These are phyloP conservation scores for Diplodia corticola DNA, from an alignment of 2,329 filamentous ascomycete genomes.

Conservation along the genomic window DNA sequence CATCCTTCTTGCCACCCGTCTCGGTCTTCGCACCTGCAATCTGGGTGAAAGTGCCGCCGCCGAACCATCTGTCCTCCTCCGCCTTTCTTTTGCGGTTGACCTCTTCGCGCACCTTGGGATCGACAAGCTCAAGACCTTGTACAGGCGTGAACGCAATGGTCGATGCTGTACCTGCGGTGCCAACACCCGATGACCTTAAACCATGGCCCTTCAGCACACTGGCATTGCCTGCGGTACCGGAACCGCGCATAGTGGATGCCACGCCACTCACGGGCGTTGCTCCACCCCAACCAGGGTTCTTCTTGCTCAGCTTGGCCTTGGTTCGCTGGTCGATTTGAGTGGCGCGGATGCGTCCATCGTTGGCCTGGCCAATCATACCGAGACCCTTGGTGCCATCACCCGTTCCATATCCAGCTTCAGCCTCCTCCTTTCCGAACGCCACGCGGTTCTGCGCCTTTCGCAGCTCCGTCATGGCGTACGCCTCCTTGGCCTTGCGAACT, in stretches of 20 bases:
- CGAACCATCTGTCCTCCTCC: conserved; percentile 95
- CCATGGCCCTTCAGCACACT: conserved; percentile 75
- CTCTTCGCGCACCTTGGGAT: conserved; percentile 87
- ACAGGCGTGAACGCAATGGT: conserved; percentile 92
- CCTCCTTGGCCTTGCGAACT: conserved; percentile 93
- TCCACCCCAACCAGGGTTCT: conserved; percentile 92
- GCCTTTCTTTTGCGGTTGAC: conserved; percentile 87
- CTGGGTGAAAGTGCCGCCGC: conserved; percentile 94
- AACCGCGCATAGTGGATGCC: conserved; percentile 66
- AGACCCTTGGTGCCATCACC: conserved; percentile 84
- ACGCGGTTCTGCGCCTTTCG: conserved; percentile 95
- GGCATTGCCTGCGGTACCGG: conserved; percentile 63
- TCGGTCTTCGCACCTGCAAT: conserved; percentile 52
- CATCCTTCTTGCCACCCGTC: conserved; percentile 45
- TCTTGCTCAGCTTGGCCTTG: conserved; percentile 87
- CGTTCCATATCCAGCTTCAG: conserved; percentile 85
- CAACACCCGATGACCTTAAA: conserved; percentile 78
- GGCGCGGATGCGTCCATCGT: conserved; percentile 84
- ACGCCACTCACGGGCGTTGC: conserved; percentile 58
- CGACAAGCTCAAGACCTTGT: conserved; percentile 91
- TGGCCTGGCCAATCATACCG: conserved; percentile 90
- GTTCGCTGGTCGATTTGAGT: conserved; percentile 92
- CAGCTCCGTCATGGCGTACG: conserved; percentile 93
- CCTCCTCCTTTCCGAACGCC: conserved; percentile 93
- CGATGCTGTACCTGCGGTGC: conserved; percentile 75